These are phyloP conservation scores for Tilletia indica DNA, from an alignment of 1,284 basidiomycete species.

Conservation along the genomic window DNA sequence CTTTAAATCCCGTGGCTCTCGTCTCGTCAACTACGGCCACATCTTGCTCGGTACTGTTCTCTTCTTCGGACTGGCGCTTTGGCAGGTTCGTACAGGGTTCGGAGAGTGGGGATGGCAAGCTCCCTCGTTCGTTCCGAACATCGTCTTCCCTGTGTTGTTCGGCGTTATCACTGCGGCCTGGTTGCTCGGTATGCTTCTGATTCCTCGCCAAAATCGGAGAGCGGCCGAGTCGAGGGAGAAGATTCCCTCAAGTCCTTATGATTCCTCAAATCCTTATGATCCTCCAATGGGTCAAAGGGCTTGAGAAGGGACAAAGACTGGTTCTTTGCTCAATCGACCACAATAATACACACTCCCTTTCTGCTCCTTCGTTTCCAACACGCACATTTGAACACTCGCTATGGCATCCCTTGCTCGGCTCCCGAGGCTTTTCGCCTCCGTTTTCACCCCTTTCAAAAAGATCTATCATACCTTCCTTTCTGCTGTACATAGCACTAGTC, in stretches of 20 bases:
- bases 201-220: background rate
- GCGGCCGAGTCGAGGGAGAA: background rate
- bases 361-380: too few species aligned
- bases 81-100: constrained; percentile 35
- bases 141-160: constrained; percentile 24
- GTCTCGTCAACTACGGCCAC: constrained; percentile 29
- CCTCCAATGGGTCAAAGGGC: background rate
- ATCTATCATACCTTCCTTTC: too few species aligned
- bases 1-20: constrained; percentile 22
- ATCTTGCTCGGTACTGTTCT: constrained; percentile 34
- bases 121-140: constrained; percentile 26
- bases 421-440: too few species aligned
- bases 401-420: too few species aligned
- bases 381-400: too few species aligned
- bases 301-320: background rate
- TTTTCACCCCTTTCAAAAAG: too few species aligned
- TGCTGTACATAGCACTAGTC: too few species aligned
- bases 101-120: constrained; percentile 36
- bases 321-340: too few species aligned
- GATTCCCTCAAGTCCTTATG: background rate
- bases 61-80: constrained; percentile 28
- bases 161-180: background rate
- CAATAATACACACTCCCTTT: too few species aligned
- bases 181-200: background rate
- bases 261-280: too few species aligned